Percentiles rank a stretch among this genome's conserved stretches.
Evolutionary conservation across 1,284 basidiomycete genomes (phyloP).

Genomic region (Cystobasidium slooffiae): DNA sequence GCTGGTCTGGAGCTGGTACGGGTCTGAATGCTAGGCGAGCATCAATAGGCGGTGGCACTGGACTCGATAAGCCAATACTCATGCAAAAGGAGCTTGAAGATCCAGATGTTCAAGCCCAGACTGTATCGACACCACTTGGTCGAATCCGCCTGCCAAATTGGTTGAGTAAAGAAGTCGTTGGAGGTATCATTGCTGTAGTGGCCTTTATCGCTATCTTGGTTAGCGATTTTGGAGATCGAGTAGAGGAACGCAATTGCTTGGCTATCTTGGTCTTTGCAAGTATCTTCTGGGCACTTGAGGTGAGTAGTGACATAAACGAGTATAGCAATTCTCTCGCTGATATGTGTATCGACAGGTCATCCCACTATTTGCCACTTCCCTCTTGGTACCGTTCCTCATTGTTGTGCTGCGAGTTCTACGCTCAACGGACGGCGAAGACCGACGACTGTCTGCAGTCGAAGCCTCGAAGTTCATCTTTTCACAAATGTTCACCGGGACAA

Average conservation of each 20-base stretch:
- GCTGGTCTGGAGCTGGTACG: conserved; percentile 53
- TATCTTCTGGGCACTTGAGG: conserved; percentile 95
- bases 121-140: conserved; percentile 67
- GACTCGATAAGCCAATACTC: conserved; percentile 58
- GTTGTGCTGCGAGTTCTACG: conserved; percentile 84
- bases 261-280: conserved; percentile 90
- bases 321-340: background rate
- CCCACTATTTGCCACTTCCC: conserved; percentile 93
- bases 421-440: conserved; percentile 64
- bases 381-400: conserved; percentile 85
- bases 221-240: conserved; percentile 66
- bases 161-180: conserved; percentile 69
- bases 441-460: conserved; percentile 67
- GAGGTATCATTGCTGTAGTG: conserved; percentile 64
- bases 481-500: conserved; percentile 79
- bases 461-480: conserved; percentile 75
- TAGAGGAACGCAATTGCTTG: conserved; percentile 87
- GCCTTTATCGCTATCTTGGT: conserved; percentile 69
- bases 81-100: conserved; percentile 58
- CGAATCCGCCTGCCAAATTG: conserved; percentile 61
- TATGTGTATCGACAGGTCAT: conserved; percentile 68
- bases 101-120: conserved; percentile 33
- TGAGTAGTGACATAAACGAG: conserved; percentile 55
- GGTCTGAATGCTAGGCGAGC: conserved; percentile 62
- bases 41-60: conserved; percentile 51